A percentile compares a stretch with the other conserved stretches of the same genome.
Evolutionary conservation across 768 basidiomycete genomes (phyloP).

Genomic region (Tubosaeta sp.): DNA sequence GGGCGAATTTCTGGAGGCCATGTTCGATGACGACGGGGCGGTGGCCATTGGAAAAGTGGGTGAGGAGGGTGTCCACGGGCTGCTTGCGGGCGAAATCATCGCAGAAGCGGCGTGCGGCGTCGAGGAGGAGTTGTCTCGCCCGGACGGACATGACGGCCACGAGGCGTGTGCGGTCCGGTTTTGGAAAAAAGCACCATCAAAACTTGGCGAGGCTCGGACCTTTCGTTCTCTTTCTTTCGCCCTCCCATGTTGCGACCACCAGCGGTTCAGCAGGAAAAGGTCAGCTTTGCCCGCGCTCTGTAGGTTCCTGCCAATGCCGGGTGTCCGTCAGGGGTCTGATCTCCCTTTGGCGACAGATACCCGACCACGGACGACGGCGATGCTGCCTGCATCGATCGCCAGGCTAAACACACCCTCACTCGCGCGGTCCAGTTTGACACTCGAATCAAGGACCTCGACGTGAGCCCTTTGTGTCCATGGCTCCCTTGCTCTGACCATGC

Average conservation of each 20-base stretch:
- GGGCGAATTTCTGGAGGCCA: conserved; percentile 49
- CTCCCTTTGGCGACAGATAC: conserved; percentile 1
- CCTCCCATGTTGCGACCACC: background rate
- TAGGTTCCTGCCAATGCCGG: conserved; percentile 6
- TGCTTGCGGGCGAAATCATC: conserved; percentile 46
- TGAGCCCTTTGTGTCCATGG: conserved; percentile 12
- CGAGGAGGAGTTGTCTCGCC: conserved; percentile 34
- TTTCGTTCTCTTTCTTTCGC: background rate
- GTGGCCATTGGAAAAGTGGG: conserved; percentile 46
- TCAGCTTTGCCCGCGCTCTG: conserved; percentile 1
- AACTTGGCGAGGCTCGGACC: no score
- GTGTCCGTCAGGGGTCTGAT: conserved; percentile 12
- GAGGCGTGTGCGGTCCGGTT: background rate
- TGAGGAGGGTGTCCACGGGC: conserved; percentile 39
- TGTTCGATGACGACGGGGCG: conserved; percentile 51
- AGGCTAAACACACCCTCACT: conserved; percentile 43
- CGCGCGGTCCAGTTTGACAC: conserved; percentile 48
- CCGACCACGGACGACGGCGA: conserved; percentile 7
- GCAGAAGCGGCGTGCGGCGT: conserved; percentile 47
- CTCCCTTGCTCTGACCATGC: background rate
- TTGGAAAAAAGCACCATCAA: background rate
- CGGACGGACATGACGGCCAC: background rate
- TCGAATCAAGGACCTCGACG: conserved; percentile 62
- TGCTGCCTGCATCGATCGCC: conserved; percentile 35
- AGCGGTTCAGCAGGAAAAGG: conserved; percentile 1